These are phyloP conservation scores for Candida qinlingensis DNA, from an alignment of 805 yeast species.

Conservation along the genomic window DNA sequence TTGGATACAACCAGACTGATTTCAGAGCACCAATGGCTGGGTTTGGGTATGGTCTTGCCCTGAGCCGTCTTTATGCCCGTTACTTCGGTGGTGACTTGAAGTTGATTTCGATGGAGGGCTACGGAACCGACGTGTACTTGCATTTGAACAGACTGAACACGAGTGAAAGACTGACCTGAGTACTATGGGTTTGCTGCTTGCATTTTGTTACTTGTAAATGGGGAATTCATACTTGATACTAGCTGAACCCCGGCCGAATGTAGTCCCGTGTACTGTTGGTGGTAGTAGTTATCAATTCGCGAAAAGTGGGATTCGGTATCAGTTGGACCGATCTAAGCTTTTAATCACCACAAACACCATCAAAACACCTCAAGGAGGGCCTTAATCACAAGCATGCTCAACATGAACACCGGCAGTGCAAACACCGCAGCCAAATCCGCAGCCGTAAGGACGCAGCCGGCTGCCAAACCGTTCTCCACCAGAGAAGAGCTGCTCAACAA, in stretches of 20 bases:
- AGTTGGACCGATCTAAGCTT: too few species aligned
- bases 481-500: conserved; percentile 25
- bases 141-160: conserved; percentile 78
- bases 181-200: not conserved
- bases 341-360: too few species aligned
- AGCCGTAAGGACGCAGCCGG: not conserved
- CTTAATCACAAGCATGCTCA: not conserved
- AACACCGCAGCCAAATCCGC: not conserved
- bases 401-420: not conserved
- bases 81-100: conserved; percentile 89
- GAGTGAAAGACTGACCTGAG: conserved; percentile 29
- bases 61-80: conserved; percentile 78
- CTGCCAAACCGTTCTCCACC: conserved; percentile 6
- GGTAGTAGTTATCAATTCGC: too few species aligned
- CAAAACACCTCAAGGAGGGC: too few species aligned
- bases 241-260: too few species aligned
- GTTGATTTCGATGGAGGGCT: conserved; percentile 87
- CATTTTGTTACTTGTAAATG: not conserved
- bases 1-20: conserved; percentile 44
- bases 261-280: too few species aligned
- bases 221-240: too few species aligned
- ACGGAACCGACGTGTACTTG: conserved; percentile 88
- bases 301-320: too few species aligned
- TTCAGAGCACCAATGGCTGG: conserved; percentile 93
- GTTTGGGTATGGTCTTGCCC: conserved; percentile 86